These are phyloP conservation scores for Dendrocalamus sinicus DNA, from an alignment of 176 grass and related monocot genomes.

Conservation along the genomic window DNA sequence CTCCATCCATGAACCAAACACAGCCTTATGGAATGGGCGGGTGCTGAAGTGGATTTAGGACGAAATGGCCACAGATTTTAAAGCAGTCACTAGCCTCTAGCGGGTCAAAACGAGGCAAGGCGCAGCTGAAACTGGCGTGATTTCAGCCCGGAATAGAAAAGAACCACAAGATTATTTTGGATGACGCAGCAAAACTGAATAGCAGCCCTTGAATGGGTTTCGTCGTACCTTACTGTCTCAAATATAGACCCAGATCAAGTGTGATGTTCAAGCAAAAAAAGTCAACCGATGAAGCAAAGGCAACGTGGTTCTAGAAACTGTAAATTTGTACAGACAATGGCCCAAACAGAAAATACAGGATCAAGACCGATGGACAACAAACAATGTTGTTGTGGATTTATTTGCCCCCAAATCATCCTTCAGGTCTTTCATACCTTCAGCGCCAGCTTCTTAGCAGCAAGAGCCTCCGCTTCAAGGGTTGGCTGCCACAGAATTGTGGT, in stretches of 20 bases:
- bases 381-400: constrained; percentile 33
- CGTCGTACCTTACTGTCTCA: neutral
- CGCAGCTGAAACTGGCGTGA: neutral
- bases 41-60: neutral
- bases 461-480: constrained; percentile 77
- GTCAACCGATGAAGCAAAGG: constrained; percentile 15
- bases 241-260: constrained; percentile 39
- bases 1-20: no score
- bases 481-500: constrained; percentile 88
- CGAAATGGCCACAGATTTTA: neutral
- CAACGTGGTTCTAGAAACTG: constrained; percentile 20
- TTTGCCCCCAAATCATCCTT: constrained; percentile 1
- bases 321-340: constrained; percentile 50
- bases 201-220: neutral
- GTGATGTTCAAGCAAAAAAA: constrained; percentile 38
- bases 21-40: no score
- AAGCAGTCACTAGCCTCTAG: neutral
- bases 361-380: neutral
- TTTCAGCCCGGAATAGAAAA: neutral
- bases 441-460: constrained; percentile 83
- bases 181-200: neutral
- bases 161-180: neutral
- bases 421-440: constrained; percentile 66
- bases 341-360: constrained; percentile 2
- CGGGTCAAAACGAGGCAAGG: neutral